Percentiles rank a stretch among this genome's conserved stretches.
Conservation (phyloP, 2,329 filamentous ascomycete species). For the Microcyclospora tardicrescens region DNA sequence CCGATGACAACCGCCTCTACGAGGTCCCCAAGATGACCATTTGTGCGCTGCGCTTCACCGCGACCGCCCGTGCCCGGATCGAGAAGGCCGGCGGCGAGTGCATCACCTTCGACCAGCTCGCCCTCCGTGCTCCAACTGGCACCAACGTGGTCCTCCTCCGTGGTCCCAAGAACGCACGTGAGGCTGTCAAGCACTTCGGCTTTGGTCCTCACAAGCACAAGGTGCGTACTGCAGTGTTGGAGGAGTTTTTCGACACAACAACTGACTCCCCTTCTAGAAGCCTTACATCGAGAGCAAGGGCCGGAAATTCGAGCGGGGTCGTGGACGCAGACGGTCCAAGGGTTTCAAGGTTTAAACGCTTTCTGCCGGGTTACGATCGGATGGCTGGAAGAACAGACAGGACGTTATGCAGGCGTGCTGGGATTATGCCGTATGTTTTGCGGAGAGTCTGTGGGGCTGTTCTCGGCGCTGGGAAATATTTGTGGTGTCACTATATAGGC, state of each 20-base stretch:
- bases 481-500: too few species aligned
- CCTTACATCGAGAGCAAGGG: conserved; percentile 96
- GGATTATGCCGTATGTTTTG: too few species aligned
- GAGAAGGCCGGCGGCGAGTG: conserved; percentile 85
- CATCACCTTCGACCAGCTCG: conserved; percentile 94
- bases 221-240: conserved; percentile 38
- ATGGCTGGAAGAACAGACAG: too few species aligned
- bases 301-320: conserved; percentile 97
- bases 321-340: conserved; percentile 94
- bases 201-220: conserved; percentile 97
- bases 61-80: conserved; percentile 89
- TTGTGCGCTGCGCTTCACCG: conserved; percentile 91
- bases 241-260: background rate
- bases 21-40: conserved; percentile 84
- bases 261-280: conserved; percentile 48
- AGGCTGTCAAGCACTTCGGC: conserved; percentile 98
- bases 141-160: conserved; percentile 94
- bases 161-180: conserved; percentile 94
- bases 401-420: too few species aligned
- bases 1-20: conserved; percentile 91
- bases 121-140: conserved; percentile 85
- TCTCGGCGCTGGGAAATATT: too few species aligned
- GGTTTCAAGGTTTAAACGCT: conserved; percentile 97
- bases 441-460: too few species aligned
- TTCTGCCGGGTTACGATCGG: background rate